These are phyloP conservation scores for Eucalyptus victrix DNA, from an alignment of 345 rosid genomes.

Conservation along the genomic window DNA sequence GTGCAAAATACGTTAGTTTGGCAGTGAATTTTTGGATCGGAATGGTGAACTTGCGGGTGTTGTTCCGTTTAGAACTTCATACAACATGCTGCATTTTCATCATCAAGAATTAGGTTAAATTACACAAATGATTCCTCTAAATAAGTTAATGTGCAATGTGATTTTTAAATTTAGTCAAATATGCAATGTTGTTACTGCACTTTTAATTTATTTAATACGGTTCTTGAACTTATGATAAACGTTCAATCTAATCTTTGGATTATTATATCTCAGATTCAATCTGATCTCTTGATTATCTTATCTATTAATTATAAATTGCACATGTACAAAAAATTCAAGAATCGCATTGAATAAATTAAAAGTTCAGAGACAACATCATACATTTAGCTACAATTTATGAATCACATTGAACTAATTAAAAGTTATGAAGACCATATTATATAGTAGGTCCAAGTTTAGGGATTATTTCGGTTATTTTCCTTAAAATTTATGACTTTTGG, in stretches of 20 bases:
- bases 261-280: no score
- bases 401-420: background rate
- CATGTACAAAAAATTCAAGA: rapidly evolving
- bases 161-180: rapidly evolving
- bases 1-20: background rate
- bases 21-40: background rate
- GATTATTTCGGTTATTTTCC: background rate
- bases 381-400: no score
- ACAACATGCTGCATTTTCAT: background rate
- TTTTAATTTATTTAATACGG: no score
- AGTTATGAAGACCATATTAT: no score
- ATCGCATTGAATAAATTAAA: no score
- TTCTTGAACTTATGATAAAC: background rate
- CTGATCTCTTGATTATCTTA: background rate
- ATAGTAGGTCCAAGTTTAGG: no score
- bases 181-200: rapidly evolving
- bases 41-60: background rate
- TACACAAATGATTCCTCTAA: background rate
- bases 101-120: background rate
- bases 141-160: background rate
- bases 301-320: no score
- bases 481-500: background rate
- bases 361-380: rapidly evolving
- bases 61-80: background rate
- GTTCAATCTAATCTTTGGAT: background rate